phyloP scores from a whole-genome alignment of 2,329 filamentous ascomycete genomes.

The Xylaria sp. region DNA sequence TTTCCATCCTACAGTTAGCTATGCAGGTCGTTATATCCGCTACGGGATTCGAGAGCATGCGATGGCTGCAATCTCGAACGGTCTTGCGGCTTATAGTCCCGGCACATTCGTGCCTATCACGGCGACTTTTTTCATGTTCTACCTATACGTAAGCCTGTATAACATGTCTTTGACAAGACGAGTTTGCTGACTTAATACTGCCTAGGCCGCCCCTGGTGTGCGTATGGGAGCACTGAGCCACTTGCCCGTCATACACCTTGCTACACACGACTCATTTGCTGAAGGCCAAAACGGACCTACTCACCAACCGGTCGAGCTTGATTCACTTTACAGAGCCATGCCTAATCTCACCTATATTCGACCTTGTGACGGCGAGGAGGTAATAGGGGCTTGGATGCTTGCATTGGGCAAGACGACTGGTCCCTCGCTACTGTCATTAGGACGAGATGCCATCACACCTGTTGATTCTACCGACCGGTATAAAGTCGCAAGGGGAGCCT shows the following conservation, averaged over 20 bases:
- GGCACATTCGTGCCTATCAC: constrained; percentile 68
- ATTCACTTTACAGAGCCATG: constrained; percentile 68
- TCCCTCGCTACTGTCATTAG: not conserved
- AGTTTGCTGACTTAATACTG: not conserved
- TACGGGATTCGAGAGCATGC: constrained; percentile 59
- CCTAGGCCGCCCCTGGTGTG: constrained; percentile 61
- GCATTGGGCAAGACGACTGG: not conserved
- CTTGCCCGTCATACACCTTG: constrained; percentile 67
- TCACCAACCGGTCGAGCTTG: constrained; percentile 69
- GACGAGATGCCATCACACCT: not conserved
- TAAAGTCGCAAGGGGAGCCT: not conserved
- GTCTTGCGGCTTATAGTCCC: constrained; percentile 66
- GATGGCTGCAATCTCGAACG: constrained; percentile 68
- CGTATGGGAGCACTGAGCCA: constrained; percentile 68
- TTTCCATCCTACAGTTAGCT: constrained; percentile 38
- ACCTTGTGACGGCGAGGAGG: constrained; percentile 67
- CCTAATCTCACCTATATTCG: constrained; percentile 70
- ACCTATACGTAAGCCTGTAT: constrained; percentile 49
- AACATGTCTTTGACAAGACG: not conserved
- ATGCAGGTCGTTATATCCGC: constrained; percentile 52
- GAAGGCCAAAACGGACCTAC: constrained; percentile 70
- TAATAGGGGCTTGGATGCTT: not conserved
- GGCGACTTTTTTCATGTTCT: constrained; percentile 72
- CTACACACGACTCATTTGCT: constrained; percentile 70
- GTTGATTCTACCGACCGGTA: not conserved